Evolutionary conservation across 106 monocot genomes (phyloP).

Genomic region (Ottelia alismoides): DNA sequence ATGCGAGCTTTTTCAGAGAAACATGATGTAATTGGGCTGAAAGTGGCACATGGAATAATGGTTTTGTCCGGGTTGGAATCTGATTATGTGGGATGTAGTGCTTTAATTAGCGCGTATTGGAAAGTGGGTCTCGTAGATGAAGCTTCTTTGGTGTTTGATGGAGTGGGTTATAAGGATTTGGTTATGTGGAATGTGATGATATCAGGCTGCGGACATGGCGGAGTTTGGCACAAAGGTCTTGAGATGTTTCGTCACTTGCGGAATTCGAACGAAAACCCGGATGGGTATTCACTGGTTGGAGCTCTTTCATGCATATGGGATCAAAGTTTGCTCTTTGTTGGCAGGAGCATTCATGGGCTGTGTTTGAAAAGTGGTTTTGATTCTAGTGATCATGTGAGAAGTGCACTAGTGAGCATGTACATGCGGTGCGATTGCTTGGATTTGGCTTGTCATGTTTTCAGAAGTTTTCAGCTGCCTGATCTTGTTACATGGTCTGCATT

Average conservation of each 20-base stretch:
- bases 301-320: constrained; percentile 37
- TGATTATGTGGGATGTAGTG: constrained; percentile 18
- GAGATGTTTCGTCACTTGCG: constrained; percentile 31
- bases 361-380: constrained; percentile 42
- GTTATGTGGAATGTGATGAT: constrained; percentile 52
- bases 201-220: constrained; percentile 27
- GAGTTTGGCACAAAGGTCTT: constrained; percentile 32
- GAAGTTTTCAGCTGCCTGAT: constrained; percentile 20
- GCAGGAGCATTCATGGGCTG: constrained; percentile 38
- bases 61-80: constrained; percentile 19
- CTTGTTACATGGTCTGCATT: constrained; percentile 65
- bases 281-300: constrained; percentile 53
- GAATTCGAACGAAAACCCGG: constrained; percentile 16
- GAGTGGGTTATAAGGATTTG: constrained; percentile 27
- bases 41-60: constrained; percentile 16
- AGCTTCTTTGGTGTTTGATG: constrained; percentile 24
- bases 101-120: constrained; percentile 29
- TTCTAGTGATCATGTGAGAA: constrained; percentile 28
- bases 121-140: constrained; percentile 25
- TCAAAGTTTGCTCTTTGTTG: constrained; percentile 10
- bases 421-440: constrained; percentile 28
- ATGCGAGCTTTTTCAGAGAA: constrained; percentile 44
- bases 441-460: constrained; percentile 25
- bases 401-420: constrained; percentile 59
- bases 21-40: constrained; percentile 5